phyloP scores from a whole-genome alignment of 1,284 basidiomycete species.

The Ceraceosorus bombacis region DNA sequence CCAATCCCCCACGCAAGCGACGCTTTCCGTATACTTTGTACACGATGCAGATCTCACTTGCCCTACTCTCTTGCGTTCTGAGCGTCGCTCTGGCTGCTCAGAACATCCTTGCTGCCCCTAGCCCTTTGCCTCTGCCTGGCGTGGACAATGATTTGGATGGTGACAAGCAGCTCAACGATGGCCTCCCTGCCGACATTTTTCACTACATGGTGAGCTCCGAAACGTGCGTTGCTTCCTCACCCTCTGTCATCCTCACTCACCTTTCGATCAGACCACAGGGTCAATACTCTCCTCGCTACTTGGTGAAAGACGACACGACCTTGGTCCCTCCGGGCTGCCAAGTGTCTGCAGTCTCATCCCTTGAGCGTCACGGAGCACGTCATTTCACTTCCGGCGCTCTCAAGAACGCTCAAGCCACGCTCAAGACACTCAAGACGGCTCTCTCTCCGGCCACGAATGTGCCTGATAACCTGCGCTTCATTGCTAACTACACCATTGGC shows the following conservation, averaged over 20 bases:
- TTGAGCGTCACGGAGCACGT: conserved; percentile 19
- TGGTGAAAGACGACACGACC: conserved; percentile 1
- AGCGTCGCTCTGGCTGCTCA: too few species aligned
- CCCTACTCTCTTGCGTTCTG: too few species aligned
- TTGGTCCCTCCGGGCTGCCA: conserved; percentile 12
- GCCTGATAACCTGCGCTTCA: conserved; percentile 14
- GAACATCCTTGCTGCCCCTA: too few species aligned
- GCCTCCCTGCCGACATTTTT: neutral
- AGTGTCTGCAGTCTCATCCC: conserved; percentile 13
- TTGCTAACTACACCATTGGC: conserved; percentile 6
- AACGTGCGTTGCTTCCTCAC: too few species aligned
- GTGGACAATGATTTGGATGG: neutral
- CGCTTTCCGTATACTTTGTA: too few species aligned
- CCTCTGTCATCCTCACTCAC: too few species aligned
- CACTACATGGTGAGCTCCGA: neutral
- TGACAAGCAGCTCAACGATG: neutral
- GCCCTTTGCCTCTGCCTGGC: too few species aligned
- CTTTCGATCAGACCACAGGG: neutral
- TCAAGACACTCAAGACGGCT: conserved; percentile 10
- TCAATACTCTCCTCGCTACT: conserved; percentile 17
- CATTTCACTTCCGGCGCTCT: conserved; percentile 12
- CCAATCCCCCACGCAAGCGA: too few species aligned
- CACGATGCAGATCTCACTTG: too few species aligned
- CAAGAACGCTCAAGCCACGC: conserved; percentile 13
- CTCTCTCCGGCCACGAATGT: conserved; percentile 8